A percentile compares a stretch with the other conserved stretches of the same genome.
Evolutionary conservation across 805 yeast species (phyloP).

Genomic region (Ogataea nakhonphanomensis): DNA sequence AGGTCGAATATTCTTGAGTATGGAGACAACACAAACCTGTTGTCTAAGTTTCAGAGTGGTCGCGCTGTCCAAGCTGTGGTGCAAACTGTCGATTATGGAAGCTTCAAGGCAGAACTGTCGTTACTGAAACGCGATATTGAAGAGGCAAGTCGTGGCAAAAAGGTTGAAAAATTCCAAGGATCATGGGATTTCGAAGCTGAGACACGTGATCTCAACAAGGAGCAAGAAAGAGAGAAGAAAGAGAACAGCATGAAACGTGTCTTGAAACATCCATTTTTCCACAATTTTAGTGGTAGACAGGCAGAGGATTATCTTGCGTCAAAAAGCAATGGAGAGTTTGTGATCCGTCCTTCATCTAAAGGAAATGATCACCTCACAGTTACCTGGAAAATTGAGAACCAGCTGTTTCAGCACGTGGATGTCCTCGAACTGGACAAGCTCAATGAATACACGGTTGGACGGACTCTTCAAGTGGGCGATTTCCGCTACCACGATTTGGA

Average conservation of each 20-base stretch:
- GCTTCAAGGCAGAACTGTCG: slow-evolving; percentile 70
- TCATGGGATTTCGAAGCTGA: slow-evolving; percentile 84
- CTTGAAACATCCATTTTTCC: slow-evolving; percentile 88
- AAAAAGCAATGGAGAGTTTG: slow-evolving; percentile 84
- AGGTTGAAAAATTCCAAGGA: slow-evolving; percentile 46
- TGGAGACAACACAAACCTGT: slow-evolving; percentile 41
- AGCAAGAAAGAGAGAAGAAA: slow-evolving; percentile 57
- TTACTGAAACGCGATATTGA: slow-evolving; percentile 63
- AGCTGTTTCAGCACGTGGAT: slow-evolving; percentile 86
- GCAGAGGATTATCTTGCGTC: slow-evolving; percentile 94
- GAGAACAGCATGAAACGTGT: slow-evolving; percentile 70
- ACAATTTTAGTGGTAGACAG: slow-evolving; percentile 75
- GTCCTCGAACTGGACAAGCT: slow-evolving; percentile 72
- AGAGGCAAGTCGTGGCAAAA: slow-evolving; percentile 46
- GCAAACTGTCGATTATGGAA: slow-evolving; percentile 64
- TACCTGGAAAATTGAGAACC: slow-evolving; percentile 95
- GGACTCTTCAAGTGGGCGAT: slow-evolving; percentile 57
- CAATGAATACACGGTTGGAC: slow-evolving; percentile 60
- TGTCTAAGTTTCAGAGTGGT: slow-evolving; percentile 48
- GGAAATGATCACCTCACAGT: slow-evolving; percentile 87
- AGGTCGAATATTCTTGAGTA: slow-evolving; percentile 39
- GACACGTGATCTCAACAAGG: slow-evolving; percentile 56
- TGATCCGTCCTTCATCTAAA: slow-evolving; percentile 89
- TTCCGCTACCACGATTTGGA: slow-evolving; percentile 82
- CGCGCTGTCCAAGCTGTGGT: slow-evolving; percentile 88